Evolutionary conservation across 164 flowering plant species (phyloP), one percentile per base, ranked within the genome.

Genomic region (Piper betle): DNA sequence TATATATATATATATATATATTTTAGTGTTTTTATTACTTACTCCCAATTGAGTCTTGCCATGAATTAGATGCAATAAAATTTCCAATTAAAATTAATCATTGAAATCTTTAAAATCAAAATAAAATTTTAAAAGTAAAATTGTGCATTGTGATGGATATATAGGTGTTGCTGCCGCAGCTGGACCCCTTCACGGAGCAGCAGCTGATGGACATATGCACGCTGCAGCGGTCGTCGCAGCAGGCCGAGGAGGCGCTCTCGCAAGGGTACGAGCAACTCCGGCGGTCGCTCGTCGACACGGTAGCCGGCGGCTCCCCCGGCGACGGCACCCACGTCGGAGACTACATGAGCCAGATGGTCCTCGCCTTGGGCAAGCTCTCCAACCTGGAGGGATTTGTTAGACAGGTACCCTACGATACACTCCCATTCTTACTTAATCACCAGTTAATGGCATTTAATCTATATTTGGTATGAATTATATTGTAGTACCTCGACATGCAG

Each of bases 241-340:
- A 91, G 63, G 95, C 97, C 16, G 97, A 94, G 66, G 99, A 94
- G 65, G 99, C 97, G 2, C 85, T 94, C 5, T 71, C 86, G 0
- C 99, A 91, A 64, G 99, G 97, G n/a, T 74, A 83, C 6, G 96
- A 94, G 5, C 96, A 88, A 67, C 85, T 94, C 52, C 95, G 88
- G 17, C 93, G 88, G 64, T 88, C 97, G 19, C 77, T 94, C 10
- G 68, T 84, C 5, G 96, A 91, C 58, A 91, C 93, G 37, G 73
- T 93, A 10, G 82, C 96, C 19, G 64, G 68, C 7, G 85, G 81
- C 2, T 74, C 84, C 13, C 61, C 80, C 37, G 57, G 74, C 54
- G 96, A 85, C 13, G 85, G 79, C 18, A 43, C 68, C 58, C 56
- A 69, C 17, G 75, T 72, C 15, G 69, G 57, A 1, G 62, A 75